Conservation (phyloP, 768 basidiomycete species). For the Leucogyrophana mollusca region DNA sequence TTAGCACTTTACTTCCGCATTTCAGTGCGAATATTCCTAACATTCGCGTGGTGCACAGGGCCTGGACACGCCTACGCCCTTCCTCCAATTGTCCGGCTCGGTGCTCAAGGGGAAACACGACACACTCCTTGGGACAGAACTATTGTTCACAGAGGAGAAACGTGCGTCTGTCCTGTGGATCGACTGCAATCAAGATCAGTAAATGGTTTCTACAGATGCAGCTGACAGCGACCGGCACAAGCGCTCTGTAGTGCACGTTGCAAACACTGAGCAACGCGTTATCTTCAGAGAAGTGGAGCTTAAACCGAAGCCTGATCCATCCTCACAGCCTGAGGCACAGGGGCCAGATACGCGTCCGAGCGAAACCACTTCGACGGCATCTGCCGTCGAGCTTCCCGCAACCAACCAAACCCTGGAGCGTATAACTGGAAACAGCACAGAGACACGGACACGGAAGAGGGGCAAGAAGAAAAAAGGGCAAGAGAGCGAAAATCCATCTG, state of each 20-base stretch:
- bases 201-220: conserved; percentile 12
- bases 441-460: conserved; percentile 9
- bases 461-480: conserved; percentile 20
- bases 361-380: not conserved
- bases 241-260: conserved; percentile 52
- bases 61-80: conserved; percentile 74
- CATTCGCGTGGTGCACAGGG: conserved; percentile 43
- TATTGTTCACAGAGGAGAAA: conserved; percentile 71
- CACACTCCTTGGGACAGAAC: conserved; percentile 68
- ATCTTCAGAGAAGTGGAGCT: conserved; percentile 73
- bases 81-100: conserved; percentile 73
- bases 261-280: conserved; percentile 66
- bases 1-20: conserved; percentile 35
- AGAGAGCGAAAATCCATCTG: conserved; percentile 15
- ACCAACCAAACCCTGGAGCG: conserved; percentile 3
- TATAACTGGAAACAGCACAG: conserved; percentile 1
- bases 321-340: conserved; percentile 2
- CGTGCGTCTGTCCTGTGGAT: conserved; percentile 31
- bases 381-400: not conserved
- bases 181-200: not conserved
- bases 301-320: conserved; percentile 36
- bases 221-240: conserved; percentile 49
- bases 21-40: not conserved
- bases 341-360: not conserved
- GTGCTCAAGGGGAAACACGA: conserved; percentile 72